These are phyloP conservation scores for Umbelopsis vinacea DNA, from an alignment of 192 early-diverging fungal genomes.

Conservation along the genomic window DNA sequence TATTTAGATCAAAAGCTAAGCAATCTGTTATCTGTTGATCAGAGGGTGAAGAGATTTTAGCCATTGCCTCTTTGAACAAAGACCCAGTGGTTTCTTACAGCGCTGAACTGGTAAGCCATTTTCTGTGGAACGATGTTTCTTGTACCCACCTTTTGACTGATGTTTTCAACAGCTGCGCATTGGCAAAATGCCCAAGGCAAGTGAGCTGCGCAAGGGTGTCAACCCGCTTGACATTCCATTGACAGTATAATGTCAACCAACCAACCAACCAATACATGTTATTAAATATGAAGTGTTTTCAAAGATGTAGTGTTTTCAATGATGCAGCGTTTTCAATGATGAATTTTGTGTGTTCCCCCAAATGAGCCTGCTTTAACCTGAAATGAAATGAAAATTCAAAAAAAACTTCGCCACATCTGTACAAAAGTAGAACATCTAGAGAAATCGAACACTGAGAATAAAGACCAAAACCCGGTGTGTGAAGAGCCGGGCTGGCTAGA, in stretches of 20 bases:
- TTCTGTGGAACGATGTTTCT: constrained; percentile 8
- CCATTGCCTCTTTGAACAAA: constrained; percentile 40
- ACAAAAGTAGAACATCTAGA: too few species aligned
- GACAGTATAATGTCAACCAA: not conserved
- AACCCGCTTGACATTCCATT: constrained; percentile 13
- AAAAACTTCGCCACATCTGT: too few species aligned
- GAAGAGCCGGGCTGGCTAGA: too few species aligned
- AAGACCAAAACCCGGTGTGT: too few species aligned
- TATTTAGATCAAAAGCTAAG: not conserved
- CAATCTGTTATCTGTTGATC: not conserved
- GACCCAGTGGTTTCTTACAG: constrained; percentile 46
- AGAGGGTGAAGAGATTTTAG: constrained; percentile 43
- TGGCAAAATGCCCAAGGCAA: constrained; percentile 43
- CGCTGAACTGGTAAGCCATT: constrained; percentile 36
- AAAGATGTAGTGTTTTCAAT: too few species aligned
- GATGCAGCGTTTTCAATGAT: too few species aligned
- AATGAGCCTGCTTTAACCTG: too few species aligned
- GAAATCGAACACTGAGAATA: too few species aligned
- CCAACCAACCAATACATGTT: too few species aligned
- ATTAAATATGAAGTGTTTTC: too few species aligned
- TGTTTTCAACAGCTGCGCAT: constrained; percentile 26
- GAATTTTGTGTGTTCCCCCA: too few species aligned
- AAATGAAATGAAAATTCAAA: too few species aligned
- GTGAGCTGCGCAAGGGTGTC: constrained; percentile 36
- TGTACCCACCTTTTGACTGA: not conserved